Evolutionary conservation across 192 early-diverging fungal species (phyloP).

Genomic region (Bifiguratus adelaidae): DNA sequence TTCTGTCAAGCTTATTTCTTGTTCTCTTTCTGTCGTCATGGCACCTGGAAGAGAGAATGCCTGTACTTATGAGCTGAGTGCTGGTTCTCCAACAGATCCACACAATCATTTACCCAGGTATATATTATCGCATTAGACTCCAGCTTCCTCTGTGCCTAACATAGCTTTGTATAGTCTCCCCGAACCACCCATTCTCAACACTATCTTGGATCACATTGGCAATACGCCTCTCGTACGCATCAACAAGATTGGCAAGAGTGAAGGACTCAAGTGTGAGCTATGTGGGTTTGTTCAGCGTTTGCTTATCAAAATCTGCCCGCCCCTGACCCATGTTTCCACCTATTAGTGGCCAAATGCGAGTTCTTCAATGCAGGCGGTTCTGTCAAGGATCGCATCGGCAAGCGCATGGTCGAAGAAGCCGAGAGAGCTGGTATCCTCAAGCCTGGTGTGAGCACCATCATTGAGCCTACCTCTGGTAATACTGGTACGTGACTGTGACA

Average conservation of each 20-base stretch:
- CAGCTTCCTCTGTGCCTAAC: too few relatives aligned
- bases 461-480: constrained; percentile 99
- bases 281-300: constrained; percentile 31
- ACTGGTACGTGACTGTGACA: constrained; percentile 49
- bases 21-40: too few relatives aligned
- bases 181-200: constrained; percentile 75
- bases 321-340: constrained; percentile 9
- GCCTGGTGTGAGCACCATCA: constrained; percentile 84
- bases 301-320: background rate
- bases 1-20: too few relatives aligned
- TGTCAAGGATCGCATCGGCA: constrained; percentile 96
- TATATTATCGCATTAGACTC: too few relatives aligned
- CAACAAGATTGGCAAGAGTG: constrained; percentile 74
- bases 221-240: constrained; percentile 93
- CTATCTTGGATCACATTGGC: constrained; percentile 91
- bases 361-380: constrained; percentile 98
- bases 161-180: constrained; percentile 25
- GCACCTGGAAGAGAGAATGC: too few relatives aligned
- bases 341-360: constrained; percentile 88
- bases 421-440: constrained; percentile 84
- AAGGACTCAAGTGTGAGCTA: constrained; percentile 92
- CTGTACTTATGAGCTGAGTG: too few relatives aligned
- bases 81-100: too few relatives aligned
- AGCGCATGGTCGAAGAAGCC: constrained; percentile 93
- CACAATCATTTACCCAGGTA: too few relatives aligned